Evolutionary conservation across 257 asterid species (phyloP), one percentile per base, ranked within the genome.

Genomic region (Paraleonurus japonicus): DNA sequence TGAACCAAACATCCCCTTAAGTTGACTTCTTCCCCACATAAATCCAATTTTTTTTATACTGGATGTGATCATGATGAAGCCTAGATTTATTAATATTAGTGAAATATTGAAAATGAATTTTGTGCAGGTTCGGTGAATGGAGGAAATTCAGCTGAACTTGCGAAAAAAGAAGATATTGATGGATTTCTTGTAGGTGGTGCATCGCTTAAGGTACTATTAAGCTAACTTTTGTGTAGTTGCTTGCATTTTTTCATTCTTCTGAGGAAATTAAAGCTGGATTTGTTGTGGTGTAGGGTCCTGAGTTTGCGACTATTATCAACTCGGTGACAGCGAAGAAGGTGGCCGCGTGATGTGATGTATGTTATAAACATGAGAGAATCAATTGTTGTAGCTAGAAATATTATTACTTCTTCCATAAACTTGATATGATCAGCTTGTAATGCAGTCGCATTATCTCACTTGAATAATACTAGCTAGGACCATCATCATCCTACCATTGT

Each of bases 321-420:
- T 92, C 99, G 15, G 99, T 89, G 63, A 87, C 98, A 32, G 84
- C 95, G 57, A 95, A 95, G 88, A 95, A 87, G 86, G 96, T 92
- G 24, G 88, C 96, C 62, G 97, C 90, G 41, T 95, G 88, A 88
- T 80, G 67, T 32, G 4, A 39, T 51, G 3, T 17, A 58, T 62
- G 43, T 35, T 35, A 73, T 35, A 32, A 70, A 51, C 33, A 47
- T 47, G 3, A 63, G 82, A 80, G 79, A 53, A 74, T 61, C 71
- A 55, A 60, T 27, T 39, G 60, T 67, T 27, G 69, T 33, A 70
- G 45, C 54, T 47, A 47, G 54, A 61, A 39, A 65, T 65, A 43
- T 51, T 13, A 50, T 72, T 23, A 50, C 61, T 58, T 71, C 54
- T 35, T 65, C 68, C 33, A 35, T 50, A 64, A 57, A 43, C 65